phyloP scores from a whole-genome alignment of 345 rosid species.

The Draba incana region DNA sequence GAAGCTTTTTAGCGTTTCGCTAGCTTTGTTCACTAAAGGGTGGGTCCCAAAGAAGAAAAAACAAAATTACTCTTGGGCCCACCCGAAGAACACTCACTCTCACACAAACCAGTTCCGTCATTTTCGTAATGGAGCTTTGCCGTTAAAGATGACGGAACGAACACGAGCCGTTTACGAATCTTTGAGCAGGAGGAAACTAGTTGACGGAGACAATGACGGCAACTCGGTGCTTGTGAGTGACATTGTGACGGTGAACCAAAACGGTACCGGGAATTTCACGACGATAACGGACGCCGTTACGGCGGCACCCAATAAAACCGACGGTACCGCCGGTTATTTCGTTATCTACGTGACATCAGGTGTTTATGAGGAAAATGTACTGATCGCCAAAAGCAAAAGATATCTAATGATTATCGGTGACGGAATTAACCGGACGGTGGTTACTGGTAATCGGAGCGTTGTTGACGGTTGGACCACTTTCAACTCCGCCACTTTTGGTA shows the following conservation, averaged over 20 bases:
- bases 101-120: conserved; percentile 42
- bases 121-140: conserved; percentile 56
- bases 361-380: conserved; percentile 73
- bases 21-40: conserved; percentile 71
- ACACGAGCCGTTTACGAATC: conserved; percentile 61
- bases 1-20: conserved; percentile 72
- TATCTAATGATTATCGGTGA: conserved; percentile 89
- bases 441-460: conserved; percentile 82
- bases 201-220: conserved; percentile 35
- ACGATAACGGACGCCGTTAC: conserved; percentile 70
- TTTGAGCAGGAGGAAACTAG: conserved; percentile 56
- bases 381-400: conserved; percentile 66
- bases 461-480: conserved; percentile 90
- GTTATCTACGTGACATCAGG: conserved; percentile 73
- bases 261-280: conserved; percentile 78
- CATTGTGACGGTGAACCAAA: conserved; percentile 64
- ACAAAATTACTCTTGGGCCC: conserved; percentile 33
- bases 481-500: conserved; percentile 81
- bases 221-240: conserved; percentile 50
- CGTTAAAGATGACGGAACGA: conserved; percentile 57
- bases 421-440: conserved; percentile 77
- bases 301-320: conserved; percentile 74
- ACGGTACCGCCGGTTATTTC: conserved; percentile 63
- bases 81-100: conserved; percentile 22
- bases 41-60: conserved; percentile 70